Base-by-base conservation (phyloP, 768 basidiomycete genomes). In the Suillus brevipes region DNA sequence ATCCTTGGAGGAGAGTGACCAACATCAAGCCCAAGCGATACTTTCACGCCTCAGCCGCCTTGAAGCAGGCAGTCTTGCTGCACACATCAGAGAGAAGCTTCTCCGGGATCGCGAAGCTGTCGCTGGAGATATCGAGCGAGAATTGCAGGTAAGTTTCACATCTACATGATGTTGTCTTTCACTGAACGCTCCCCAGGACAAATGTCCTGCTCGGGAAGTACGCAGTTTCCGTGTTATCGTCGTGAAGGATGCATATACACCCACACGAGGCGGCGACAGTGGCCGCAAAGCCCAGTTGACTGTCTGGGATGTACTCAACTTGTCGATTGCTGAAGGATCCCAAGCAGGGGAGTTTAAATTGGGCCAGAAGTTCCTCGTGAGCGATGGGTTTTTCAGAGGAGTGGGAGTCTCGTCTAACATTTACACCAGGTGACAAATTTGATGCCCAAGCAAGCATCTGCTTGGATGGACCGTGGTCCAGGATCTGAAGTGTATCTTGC, bases 151-250 rank as follows among this genome's bases (percentile, higher is more conserved):
- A 70, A 57, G 83, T 74, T 37, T 49, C 18, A 64, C n/a, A 28
- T 34, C 25, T 42, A 36, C 55, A 42, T 62, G 58, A 16, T 58
- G 10, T 56, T 25, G 20, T 43, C 36, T 23, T 56, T 9, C 28
- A 14, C 53, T 55, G 42, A 62, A 61, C 60, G n/a, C 47, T 53
- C 34, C 68, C 31, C 71, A 89, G 88, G 77, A 74, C 20, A 72
- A 78, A 37, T 95, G 88, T 70, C 94, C 95, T 4, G 82, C 87
- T 3, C 87, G 95, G 7, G 78, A 91, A 28, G 88, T 94, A 14
- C 85, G 88, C 49, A 86, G 82, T 60, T 95, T 97, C 77, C 82
- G 93, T 50, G 86, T 96, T 6, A 72, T 95, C 18, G 79, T 87
- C 16, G 82, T 89, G 18, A 79, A 84, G 67, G 95, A 92, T 71